Evolutionary conservation across 2,329 filamentous ascomycete genomes (phyloP).

Genomic region (Colletotrichum lini): DNA sequence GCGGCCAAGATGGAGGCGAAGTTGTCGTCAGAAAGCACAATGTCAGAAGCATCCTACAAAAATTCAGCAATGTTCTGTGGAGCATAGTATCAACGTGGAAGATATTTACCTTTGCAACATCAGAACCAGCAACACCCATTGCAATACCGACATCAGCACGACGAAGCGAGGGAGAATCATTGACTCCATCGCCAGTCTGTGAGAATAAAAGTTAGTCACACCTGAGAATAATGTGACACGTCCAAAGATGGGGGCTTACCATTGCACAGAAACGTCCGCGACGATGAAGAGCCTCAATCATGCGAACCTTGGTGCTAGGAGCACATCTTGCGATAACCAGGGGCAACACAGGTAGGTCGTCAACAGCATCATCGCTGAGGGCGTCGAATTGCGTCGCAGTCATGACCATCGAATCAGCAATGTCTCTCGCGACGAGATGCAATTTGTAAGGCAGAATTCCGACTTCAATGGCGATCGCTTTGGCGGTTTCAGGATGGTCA

Average conservation of each 20-base stretch:
- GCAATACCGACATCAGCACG: slow-evolving; percentile 76
- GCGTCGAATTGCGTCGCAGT: slow-evolving; percentile 73
- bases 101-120: slow-evolving; percentile 66
- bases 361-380: slow-evolving; percentile 71
- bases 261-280: slow-evolving; percentile 73
- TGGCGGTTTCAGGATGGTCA: slow-evolving; percentile 71
- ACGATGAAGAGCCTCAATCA: slow-evolving; percentile 77
- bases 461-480: slow-evolving; percentile 71
- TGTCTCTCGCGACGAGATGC: slow-evolving; percentile 61
- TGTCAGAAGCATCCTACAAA: slow-evolving; percentile 67
- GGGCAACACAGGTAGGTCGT: slow-evolving; percentile 70
- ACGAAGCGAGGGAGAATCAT: slow-evolving; percentile 75
- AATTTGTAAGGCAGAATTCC: slow-evolving; percentile 67
- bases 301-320: slow-evolving; percentile 74
- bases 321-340: slow-evolving; percentile 76
- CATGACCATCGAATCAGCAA: slow-evolving; percentile 70
- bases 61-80: slow-evolving; percentile 1
- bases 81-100: not conserved
- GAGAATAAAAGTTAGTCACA: not conserved
- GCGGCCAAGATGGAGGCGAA: slow-evolving; percentile 76
- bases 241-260: slow-evolving; percentile 7
- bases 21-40: slow-evolving; percentile 77
- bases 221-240: not conserved
- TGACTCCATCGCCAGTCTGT: slow-evolving; percentile 76
- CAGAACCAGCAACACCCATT: slow-evolving; percentile 74